phyloP scores from a whole-genome alignment of 805 yeast species.

The Zygosaccharomyces gambellarensis region DNA sequence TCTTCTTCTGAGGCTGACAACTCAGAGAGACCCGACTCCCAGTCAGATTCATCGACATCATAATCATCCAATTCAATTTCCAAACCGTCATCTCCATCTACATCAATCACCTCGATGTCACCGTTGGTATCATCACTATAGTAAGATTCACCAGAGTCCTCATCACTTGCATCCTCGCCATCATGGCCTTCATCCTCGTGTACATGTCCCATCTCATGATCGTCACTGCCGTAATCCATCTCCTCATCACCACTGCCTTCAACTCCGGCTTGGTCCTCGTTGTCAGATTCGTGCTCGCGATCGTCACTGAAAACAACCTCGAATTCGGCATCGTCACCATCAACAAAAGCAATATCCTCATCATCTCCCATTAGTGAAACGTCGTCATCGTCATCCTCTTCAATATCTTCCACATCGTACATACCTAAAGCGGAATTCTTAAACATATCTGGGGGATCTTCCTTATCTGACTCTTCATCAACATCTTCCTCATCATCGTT shows the following conservation, averaged over 20 bases:
- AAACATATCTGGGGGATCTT: constrained; percentile 78
- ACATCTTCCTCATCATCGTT: constrained; percentile 53
- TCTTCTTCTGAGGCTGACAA: constrained; percentile 30
- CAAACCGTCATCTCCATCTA: constrained; percentile 30
- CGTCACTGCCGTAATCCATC: constrained; percentile 25
- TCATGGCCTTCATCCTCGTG: constrained; percentile 32
- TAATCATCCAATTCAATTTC: constrained; percentile 34
- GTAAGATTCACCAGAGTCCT: constrained; percentile 28
- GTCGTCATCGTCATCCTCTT: constrained; percentile 52
- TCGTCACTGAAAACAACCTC: constrained; percentile 35
- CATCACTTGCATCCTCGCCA: constrained; percentile 26
- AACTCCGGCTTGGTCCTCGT: constrained; percentile 21
- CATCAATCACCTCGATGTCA: constrained; percentile 24
- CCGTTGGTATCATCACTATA: constrained; percentile 20
- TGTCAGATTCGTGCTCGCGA: constrained; percentile 30
- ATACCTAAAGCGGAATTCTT: constrained; percentile 88
- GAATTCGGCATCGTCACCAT: constrained; percentile 35
- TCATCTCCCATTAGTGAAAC: constrained; percentile 45
- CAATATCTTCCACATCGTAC: constrained; percentile 79
- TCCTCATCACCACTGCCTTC: constrained; percentile 12
- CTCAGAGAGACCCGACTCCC: constrained; percentile 37
- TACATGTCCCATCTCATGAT: constrained; percentile 29
- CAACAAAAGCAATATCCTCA: constrained; percentile 39
- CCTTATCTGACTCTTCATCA: constrained; percentile 58
- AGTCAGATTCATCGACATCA: constrained; percentile 34